Conservation (phyloP, 805 yeast species). For the Trichomonascus vanleenenianus region DNA sequence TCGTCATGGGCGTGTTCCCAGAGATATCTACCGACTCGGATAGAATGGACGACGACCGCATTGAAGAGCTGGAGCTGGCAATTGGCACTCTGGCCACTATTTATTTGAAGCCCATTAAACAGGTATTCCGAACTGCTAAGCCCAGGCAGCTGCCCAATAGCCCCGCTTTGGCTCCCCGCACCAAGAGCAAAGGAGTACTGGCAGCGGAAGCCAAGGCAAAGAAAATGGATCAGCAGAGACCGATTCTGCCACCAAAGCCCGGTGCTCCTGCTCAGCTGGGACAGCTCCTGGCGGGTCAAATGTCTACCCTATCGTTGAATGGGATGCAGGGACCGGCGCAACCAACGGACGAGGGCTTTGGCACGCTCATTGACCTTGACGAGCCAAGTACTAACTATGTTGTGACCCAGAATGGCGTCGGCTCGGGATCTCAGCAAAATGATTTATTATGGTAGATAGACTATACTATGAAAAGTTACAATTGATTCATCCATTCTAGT, state of each 20-base stretch:
- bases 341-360: background rate
- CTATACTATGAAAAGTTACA: background rate
- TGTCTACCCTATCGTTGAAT: background rate
- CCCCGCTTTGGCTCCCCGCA: constrained; percentile 36
- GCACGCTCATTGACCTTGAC: constrained; percentile 6
- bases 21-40: constrained; percentile 59
- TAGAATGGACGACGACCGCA: constrained; percentile 54
- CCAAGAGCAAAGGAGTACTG: background rate
- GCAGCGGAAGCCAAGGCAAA: background rate
- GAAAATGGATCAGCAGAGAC: background rate
- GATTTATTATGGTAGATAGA: constrained; percentile 13
- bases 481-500: background rate
- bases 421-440: constrained; percentile 6
- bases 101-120: constrained; percentile 75
- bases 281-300: background rate
- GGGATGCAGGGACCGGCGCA: too few species aligned
- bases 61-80: constrained; percentile 76
- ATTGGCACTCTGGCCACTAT: constrained; percentile 79
- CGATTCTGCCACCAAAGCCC: background rate
- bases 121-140: constrained; percentile 63
- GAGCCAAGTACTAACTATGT: constrained; percentile 1
- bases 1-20: constrained; percentile 59
- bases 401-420: constrained; percentile 14
- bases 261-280: background rate
- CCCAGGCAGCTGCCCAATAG: constrained; percentile 43